Percentiles rank a stretch among this genome's conserved stretches.
Conservation (phyloP, 2,329 filamentous ascomycete genomes). For the Aspergillus sp. region DNA sequence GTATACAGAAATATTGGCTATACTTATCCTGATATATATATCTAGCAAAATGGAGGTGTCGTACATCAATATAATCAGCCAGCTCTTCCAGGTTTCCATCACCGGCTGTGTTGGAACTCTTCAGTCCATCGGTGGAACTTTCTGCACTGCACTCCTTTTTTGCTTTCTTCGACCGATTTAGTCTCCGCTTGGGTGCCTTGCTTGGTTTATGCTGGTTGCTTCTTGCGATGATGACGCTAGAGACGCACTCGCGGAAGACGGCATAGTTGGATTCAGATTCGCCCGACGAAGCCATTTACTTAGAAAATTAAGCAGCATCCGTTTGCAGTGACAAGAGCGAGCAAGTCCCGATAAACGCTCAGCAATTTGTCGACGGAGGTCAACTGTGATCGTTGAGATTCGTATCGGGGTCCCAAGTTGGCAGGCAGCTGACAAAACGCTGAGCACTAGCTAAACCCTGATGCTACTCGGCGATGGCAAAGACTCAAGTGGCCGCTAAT, state of each 20-base stretch:
- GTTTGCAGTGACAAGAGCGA: not conserved
- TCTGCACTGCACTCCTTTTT: slow-evolving; percentile 22
- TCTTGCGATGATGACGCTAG: slow-evolving; percentile 65
- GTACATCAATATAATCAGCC: slow-evolving; percentile 73
- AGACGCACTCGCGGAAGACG: slow-evolving; percentile 72
- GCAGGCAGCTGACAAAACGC: not conserved
- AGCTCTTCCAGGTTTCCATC: slow-evolving; percentile 64
- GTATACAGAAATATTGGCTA: not conserved
- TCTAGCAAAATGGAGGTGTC: not conserved
- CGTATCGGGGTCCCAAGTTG: not conserved
- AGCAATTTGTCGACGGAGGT: not conserved
- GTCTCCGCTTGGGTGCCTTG: slow-evolving; percentile 34
- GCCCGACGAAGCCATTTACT: slow-evolving; percentile 40
- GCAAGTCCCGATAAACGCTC: not conserved
- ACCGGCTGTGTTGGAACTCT: slow-evolving; percentile 11
- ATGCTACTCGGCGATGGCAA: not conserved
- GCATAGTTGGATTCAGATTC: slow-evolving; percentile 55
- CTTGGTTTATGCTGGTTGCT: slow-evolving; percentile 51
- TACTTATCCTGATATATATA: not conserved
- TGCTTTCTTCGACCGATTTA: slow-evolving; percentile 14
- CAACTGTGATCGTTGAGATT: not conserved
- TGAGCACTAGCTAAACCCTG: not conserved
- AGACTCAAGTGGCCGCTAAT: too few relatives aligned
- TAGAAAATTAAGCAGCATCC: too few relatives aligned
- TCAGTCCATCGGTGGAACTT: slow-evolving; percentile 1